Evolutionary conservation across 352 stramenopile genomes (phyloP).

Genomic region (Phytophthora chlamydospora): DNA sequence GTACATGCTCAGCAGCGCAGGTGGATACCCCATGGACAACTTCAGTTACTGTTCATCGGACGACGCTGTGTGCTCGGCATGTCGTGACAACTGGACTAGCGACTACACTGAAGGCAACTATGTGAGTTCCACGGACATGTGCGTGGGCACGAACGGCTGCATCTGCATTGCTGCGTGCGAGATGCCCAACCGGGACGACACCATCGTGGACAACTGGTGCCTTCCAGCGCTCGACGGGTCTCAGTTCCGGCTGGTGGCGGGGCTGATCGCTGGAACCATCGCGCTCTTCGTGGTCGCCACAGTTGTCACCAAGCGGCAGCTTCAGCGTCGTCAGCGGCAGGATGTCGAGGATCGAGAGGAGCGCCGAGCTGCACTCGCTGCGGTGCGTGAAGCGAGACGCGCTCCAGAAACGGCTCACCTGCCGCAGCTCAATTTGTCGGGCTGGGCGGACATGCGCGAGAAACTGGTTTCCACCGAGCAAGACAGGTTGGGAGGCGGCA

Average conservation of each 20-base stretch:
- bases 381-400: slow-evolving; percentile 19
- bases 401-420: slow-evolving; percentile 24
- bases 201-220: slow-evolving; percentile 37
- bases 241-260: slow-evolving; percentile 35
- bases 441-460: slow-evolving; percentile 57
- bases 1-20: slow-evolving; percentile 25
- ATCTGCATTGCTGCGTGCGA: slow-evolving; percentile 52
- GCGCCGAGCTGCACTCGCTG: slow-evolving; percentile 10
- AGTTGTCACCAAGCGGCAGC: slow-evolving; percentile 29
- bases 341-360: slow-evolving; percentile 20
- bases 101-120: slow-evolving; percentile 14
- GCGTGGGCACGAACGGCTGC: slow-evolving; percentile 43
- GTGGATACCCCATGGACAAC: slow-evolving; percentile 32
- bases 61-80: slow-evolving; percentile 36
- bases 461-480: slow-evolving; percentile 49
- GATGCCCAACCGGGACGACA: slow-evolving; percentile 26
- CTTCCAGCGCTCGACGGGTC: slow-evolving; percentile 28
- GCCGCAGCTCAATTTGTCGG: slow-evolving; percentile 48
- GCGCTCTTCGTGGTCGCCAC: slow-evolving; percentile 33
- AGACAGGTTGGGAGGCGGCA: slow-evolving; percentile 12
- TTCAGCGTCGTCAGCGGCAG: slow-evolving; percentile 22
- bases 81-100: slow-evolving; percentile 32
- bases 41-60: slow-evolving; percentile 47
- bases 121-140: slow-evolving; percentile 25
- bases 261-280: slow-evolving; percentile 29